These are phyloP conservation scores for Xerocomellus intermedius DNA, from an alignment of 768 basidiomycete species.

Conservation along the genomic window DNA sequence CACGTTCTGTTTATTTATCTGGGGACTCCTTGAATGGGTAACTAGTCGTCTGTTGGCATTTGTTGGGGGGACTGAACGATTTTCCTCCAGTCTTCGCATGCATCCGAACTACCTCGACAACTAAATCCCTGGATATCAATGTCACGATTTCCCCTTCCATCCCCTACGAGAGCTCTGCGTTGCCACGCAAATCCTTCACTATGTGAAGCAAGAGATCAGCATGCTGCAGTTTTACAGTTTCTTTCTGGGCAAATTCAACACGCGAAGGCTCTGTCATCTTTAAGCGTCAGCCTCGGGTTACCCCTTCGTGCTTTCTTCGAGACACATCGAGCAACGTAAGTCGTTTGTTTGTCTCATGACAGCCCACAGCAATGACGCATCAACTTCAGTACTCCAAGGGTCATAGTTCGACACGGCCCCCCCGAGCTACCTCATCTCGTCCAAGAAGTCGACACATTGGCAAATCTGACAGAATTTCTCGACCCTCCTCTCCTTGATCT, in stretches of 20 bases:
- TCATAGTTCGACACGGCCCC: background rate
- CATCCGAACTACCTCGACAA: slow-evolving; percentile 4
- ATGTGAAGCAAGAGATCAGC: slow-evolving; percentile 15
- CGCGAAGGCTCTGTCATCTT: slow-evolving; percentile 24
- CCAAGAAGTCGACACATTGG: slow-evolving; percentile 6
- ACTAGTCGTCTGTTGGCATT: background rate
- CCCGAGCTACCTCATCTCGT: background rate
- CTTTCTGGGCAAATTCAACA: slow-evolving; percentile 30
- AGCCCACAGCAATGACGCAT: background rate
- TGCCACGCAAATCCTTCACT: slow-evolving; percentile 1
- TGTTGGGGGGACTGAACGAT: slow-evolving; percentile 4
- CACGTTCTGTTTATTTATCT: slow-evolving; percentile 22
- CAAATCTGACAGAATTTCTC: slow-evolving; percentile 22
- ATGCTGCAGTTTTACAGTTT: slow-evolving; percentile 24
- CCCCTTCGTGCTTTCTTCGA: slow-evolving; percentile 24
- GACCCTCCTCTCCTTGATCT: slow-evolving; percentile 25
- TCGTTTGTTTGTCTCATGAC: background rate
- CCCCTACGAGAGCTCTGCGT: background rate
- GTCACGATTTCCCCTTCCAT: slow-evolving; percentile 12
- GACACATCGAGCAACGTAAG: slow-evolving; percentile 21
- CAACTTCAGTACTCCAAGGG: slow-evolving; percentile 9
- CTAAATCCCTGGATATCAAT: background rate
- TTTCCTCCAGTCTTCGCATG: slow-evolving; percentile 15
- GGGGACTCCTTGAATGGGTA: slow-evolving; percentile 27
- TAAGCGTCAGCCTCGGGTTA: slow-evolving; percentile 19